Evolutionary conservation across 768 basidiomycete genomes (phyloP), one percentile per base, ranked within the genome.

Genomic region (Butyriboletus loyo): DNA sequence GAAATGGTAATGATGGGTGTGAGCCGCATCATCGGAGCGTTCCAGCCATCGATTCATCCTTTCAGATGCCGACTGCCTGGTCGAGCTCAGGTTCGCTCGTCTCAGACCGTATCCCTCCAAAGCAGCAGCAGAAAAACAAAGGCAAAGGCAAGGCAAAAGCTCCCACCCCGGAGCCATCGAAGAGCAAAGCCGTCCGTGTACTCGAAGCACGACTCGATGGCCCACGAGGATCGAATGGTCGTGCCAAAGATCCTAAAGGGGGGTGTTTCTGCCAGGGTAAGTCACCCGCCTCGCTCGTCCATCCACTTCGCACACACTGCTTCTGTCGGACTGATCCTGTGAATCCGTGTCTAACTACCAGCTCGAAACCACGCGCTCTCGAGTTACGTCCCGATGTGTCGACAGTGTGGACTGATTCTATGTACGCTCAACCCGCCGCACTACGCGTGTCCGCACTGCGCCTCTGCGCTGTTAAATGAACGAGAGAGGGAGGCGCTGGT

Each of bases 251-350:
- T 66, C 78, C 82, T 0, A 79, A 77, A 36, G 81, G 82, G 5
- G 85, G 86, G 0, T 89, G 86, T 60, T 88, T 85, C 61, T 89
- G 86, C 58, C 80, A 82, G 72, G 84, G 86, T 82, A 47, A 30
- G 69, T 50, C 58, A 0, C 19, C 47, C 14, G 24, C 7, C 17
- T 27, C 14, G 17, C 2, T 8, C 32, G 7, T 15, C 24, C 19
- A 15, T 15, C 34, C 17, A 31, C 25, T 8, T 30, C 30, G 15
- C 25, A 8, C 19, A 13, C 10, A 14, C 7, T 30, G 21, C 2
- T 41, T 17, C 21, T 5, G n/a, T 13, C n/a, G 15, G 41, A 37
- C 43, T 38, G 30, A 50, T 9, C 27, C 38, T 17, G 8, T 25
- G 27, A 22, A 17, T 15, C 14, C 40, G 41, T 40, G 46, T 27